phyloP scores from a whole-genome alignment of 2,329 filamentous ascomycete genomes.

The Penicillium sp. region DNA sequence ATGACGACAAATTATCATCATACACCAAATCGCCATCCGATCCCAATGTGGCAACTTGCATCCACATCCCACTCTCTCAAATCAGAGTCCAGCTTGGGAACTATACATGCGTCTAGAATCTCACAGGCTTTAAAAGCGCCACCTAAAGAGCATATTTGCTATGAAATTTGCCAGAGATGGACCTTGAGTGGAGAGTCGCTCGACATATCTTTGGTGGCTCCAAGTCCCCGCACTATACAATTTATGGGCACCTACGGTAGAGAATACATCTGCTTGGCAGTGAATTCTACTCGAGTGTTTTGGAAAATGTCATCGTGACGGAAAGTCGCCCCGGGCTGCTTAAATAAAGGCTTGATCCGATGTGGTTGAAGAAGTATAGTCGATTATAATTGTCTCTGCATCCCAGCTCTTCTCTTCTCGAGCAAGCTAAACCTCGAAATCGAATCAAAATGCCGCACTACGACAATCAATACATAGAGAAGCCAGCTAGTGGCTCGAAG shows the following conservation, averaged over 20 bases:
- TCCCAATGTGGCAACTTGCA: background rate
- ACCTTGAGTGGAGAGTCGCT: background rate
- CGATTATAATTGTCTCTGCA: background rate
- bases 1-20: slow-evolving; percentile 6
- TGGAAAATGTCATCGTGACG: slow-evolving; percentile 11
- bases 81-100: background rate
- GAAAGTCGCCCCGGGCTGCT: background rate
- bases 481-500: slow-evolving; percentile 27
- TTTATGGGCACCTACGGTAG: background rate
- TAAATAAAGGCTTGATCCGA: slow-evolving; percentile 5
- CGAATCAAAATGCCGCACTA: slow-evolving; percentile 21
- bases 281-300: background rate
- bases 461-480: slow-evolving; percentile 19
- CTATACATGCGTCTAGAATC: background rate
- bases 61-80: background rate
- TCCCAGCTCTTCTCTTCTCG: too few relatives aligned
- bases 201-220: slow-evolving; percentile 10
- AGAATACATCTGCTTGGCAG: background rate
- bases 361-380: background rate
- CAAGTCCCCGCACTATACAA: background rate
- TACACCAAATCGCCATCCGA: background rate
- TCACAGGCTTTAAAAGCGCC: background rate
- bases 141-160: background rate
- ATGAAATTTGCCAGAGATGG: background rate
- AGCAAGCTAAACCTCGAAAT: too few relatives aligned